Evolutionary conservation across 805 yeast genomes (phyloP).

Genomic region (Lachancea sp.): DNA sequence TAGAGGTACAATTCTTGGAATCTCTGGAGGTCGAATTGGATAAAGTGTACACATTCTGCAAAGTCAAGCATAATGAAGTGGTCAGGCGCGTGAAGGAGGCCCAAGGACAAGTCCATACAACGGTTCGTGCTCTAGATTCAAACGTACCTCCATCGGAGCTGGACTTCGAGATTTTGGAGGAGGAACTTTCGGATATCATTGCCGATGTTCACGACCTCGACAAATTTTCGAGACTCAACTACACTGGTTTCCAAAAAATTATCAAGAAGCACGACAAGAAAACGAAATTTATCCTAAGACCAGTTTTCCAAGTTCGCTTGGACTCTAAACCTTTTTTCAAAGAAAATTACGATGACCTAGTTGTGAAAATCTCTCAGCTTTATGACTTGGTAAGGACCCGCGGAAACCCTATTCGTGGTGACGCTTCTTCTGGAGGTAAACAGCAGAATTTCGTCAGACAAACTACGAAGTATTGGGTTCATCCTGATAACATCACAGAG

Average conservation of each 20-base stretch:
- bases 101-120: constrained; percentile 63
- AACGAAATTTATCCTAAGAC: constrained; percentile 73
- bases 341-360: constrained; percentile 84
- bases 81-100: constrained; percentile 77
- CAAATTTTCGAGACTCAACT: constrained; percentile 85
- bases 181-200: constrained; percentile 76
- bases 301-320: constrained; percentile 87
- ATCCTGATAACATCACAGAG: constrained; percentile 96
- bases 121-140: constrained; percentile 50
- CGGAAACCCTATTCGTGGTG: constrained; percentile 93
- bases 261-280: constrained; percentile 93
- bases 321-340: constrained; percentile 94
- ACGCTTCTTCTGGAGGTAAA: constrained; percentile 94
- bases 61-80: constrained; percentile 81
- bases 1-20: constrained; percentile 77
- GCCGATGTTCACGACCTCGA: constrained; percentile 97
- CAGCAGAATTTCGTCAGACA: constrained; percentile 98
- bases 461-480: constrained; percentile 99
- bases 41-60: constrained; percentile 87
- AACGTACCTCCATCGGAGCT: constrained; percentile 50
- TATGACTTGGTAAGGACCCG: constrained; percentile 93
- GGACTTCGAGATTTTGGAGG: constrained; percentile 68
- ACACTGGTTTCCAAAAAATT: constrained; percentile 95
- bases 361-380: constrained; percentile 80
- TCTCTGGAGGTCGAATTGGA: constrained; percentile 78